phyloP scores from a whole-genome alignment of 768 basidiomycete species.

The Podaxis sp. region DNA sequence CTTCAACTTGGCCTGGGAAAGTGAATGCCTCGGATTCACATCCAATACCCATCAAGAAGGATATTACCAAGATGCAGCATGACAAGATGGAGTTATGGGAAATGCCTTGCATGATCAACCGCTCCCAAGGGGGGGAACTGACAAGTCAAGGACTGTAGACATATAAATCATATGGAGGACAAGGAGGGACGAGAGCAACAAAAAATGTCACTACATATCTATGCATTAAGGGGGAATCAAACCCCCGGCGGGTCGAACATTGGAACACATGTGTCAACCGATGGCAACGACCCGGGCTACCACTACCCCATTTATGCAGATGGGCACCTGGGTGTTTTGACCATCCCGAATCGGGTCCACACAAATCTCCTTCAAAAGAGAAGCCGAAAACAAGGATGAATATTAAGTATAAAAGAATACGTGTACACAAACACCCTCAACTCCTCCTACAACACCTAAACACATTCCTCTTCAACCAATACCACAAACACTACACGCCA shows the following conservation, averaged over 20 bases:
- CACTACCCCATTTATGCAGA: conserved; percentile 17
- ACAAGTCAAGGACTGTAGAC: too few species aligned
- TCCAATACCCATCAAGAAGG: too few species aligned
- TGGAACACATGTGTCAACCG: background rate
- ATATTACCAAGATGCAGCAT: too few species aligned
- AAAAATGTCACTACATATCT: background rate
- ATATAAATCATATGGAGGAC: too few species aligned
- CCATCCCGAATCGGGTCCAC: too few species aligned
- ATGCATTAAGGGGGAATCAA: background rate
- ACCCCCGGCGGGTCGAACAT: background rate
- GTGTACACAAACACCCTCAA: background rate
- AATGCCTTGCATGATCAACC: too few species aligned
- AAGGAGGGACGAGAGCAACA: too few species aligned
- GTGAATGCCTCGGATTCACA: too few species aligned
- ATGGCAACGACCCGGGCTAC: conserved; percentile 17
- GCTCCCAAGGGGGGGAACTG: too few species aligned
- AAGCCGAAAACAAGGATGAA: background rate
- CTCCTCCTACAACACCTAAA: conserved; percentile 10
- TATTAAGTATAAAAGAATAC: background rate
- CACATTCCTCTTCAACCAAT: conserved; percentile 8
- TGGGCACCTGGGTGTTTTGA: background rate
- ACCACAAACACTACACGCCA: background rate
- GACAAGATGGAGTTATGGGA: too few species aligned
- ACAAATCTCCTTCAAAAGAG: too few species aligned
- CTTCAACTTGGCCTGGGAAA: too few species aligned